A percentile compares a stretch with the other conserved stretches of the same genome.
phyloP scores from a whole-genome alignment of 805 yeast species.

The Barnettozyma pratensis region DNA sequence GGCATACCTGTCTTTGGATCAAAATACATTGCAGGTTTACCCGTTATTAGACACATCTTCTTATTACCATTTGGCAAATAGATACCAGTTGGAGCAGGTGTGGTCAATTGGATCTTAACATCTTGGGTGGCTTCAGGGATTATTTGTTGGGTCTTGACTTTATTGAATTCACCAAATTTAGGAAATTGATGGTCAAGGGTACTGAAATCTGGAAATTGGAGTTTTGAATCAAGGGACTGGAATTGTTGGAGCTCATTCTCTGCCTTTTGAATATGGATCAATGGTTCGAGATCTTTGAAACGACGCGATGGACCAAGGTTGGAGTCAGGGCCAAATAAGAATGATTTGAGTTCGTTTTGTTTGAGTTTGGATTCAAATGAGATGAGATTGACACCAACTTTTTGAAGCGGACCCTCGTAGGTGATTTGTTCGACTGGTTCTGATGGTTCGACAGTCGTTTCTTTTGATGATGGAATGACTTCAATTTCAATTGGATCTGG shows the following conservation, averaged over 20 bases:
- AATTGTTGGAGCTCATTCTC: slow-evolving; percentile 3
- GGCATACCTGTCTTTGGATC: slow-evolving; percentile 90
- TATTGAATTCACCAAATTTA: slow-evolving; percentile 54
- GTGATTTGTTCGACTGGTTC: slow-evolving; percentile 12
- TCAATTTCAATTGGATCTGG: slow-evolving; percentile 7
- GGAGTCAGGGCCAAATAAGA: slow-evolving; percentile 63
- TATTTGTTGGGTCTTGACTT: slow-evolving; percentile 35
- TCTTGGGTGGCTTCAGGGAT: slow-evolving; percentile 42
- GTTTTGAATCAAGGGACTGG: slow-evolving; percentile 28
- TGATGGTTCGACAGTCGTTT: slow-evolving; percentile 8
- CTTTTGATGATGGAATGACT: slow-evolving; percentile 8
- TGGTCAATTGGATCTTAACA: slow-evolving; percentile 46
- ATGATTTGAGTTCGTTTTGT: slow-evolving; percentile 25
- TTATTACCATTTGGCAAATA: slow-evolving; percentile 64
- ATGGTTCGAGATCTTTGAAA: slow-evolving; percentile 49
- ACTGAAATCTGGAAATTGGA: slow-evolving; percentile 36
- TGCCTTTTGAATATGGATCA: slow-evolving; percentile 35
- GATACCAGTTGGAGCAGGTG: slow-evolving; percentile 73
- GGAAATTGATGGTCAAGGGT: slow-evolving; percentile 35
- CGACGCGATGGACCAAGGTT: slow-evolving; percentile 46
- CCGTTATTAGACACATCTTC: slow-evolving; percentile 69
- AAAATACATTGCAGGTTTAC: slow-evolving; percentile 72
- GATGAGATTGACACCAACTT: slow-evolving; percentile 49
- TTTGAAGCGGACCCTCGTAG: slow-evolving; percentile 67
- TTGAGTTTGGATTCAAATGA: slow-evolving; percentile 39